A percentile compares a stretch with the other conserved stretches of the same genome.
Evolutionary conservation across 768 basidiomycete genomes (phyloP).

Genomic region (Rhizopogon sp.): DNA sequence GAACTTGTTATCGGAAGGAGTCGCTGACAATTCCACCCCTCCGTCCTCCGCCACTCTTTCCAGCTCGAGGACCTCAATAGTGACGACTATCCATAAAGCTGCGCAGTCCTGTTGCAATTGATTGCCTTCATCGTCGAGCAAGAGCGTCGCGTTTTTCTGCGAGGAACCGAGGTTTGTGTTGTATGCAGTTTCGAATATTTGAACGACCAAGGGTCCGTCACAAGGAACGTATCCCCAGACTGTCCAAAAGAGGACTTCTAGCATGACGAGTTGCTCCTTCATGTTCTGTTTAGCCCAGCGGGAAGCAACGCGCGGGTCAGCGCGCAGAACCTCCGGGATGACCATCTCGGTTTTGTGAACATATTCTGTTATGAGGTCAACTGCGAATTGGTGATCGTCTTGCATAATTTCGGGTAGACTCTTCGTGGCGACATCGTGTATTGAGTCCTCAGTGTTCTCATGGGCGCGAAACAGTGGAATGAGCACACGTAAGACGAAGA

Average conservation of each 20-base stretch:
- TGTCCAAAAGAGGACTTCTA: conserved; percentile 87
- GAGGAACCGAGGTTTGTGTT: conserved; percentile 34
- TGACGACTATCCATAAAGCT: conserved; percentile 74
- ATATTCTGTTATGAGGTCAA: conserved; percentile 17
- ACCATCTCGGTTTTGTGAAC: conserved; percentile 41
- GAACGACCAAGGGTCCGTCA: conserved; percentile 57
- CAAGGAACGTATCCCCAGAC: conserved; percentile 77
- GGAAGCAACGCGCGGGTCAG: conserved; percentile 55
- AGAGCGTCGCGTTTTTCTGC: conserved; percentile 50
- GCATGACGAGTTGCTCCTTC: conserved; percentile 71
- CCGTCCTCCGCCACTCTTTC: conserved; percentile 58
- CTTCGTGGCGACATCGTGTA: conserved; percentile 49
- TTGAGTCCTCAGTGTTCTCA: conserved; percentile 49
- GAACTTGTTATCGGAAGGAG: conserved; percentile 42
- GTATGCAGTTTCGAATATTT: conserved; percentile 55
- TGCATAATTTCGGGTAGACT: conserved; percentile 57
- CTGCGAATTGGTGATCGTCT: conserved; percentile 59
- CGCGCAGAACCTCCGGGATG: conserved; percentile 49
- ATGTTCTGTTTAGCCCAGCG: conserved; percentile 70
- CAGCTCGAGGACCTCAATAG: conserved; percentile 71
- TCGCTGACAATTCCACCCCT: conserved; percentile 45
- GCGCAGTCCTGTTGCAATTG: conserved; percentile 64
- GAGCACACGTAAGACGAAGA: conserved; percentile 63
- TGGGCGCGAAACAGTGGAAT: conserved; percentile 73
- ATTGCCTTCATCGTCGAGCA: conserved; percentile 61